Conservation (phyloP, 1,284 basidiomycete genomes). For the Stygiomarasmius scandens region DNA sequence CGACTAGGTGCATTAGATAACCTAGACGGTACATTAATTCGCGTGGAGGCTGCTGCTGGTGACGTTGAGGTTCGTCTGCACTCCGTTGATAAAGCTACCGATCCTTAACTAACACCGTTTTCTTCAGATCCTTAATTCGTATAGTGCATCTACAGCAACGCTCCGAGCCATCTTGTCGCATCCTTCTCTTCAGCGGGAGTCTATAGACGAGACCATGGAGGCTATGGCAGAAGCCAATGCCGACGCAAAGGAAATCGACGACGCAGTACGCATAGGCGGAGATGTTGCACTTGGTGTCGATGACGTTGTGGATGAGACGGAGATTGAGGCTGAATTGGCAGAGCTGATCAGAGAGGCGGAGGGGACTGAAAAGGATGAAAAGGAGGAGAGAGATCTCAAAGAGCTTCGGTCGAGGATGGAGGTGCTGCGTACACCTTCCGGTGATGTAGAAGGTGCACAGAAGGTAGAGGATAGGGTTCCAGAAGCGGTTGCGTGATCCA, state of each 20-base stretch:
- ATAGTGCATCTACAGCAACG: conserved; percentile 80
- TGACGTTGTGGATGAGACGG: conserved; percentile 53
- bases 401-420: neutral
- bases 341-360: conserved; percentile 54
- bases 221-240: conserved; percentile 81
- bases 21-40: conserved; percentile 74
- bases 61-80: conserved; percentile 76
- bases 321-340: conserved; percentile 64
- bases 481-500: neutral
- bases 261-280: conserved; percentile 70
- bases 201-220: conserved; percentile 86
- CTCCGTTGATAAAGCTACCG: neutral
- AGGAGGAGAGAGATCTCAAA: conserved; percentile 15
- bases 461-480: neutral
- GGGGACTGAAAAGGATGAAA: conserved; percentile 23
- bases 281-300: conserved; percentile 58
- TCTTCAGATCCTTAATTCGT: conserved; percentile 80
- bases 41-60: conserved; percentile 85
- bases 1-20: conserved; percentile 76
- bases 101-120: neutral
- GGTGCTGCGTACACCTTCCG: neutral
- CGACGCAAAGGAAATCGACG: conserved; percentile 82
- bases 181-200: conserved; percentile 76
- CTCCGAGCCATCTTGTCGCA: conserved; percentile 77
- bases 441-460: neutral